Evolutionary conservation across 2,329 filamentous ascomycete genomes (phyloP), one percentile per base, ranked within the genome.

Genomic region (Didymella lethalis): DNA sequence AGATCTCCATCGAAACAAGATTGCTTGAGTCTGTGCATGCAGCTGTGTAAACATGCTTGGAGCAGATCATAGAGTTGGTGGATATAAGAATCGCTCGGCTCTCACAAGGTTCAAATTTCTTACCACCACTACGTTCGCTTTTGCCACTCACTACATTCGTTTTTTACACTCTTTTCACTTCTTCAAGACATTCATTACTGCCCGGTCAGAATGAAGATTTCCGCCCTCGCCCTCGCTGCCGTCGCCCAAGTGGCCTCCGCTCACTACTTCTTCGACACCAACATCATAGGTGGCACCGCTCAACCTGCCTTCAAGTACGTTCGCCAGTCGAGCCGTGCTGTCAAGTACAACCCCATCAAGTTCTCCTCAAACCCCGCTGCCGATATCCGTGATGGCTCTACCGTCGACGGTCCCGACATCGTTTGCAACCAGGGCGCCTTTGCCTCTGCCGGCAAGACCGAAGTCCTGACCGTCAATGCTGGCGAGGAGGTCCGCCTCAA

Each of bases 221-320:
- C 50, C 32, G 46, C 50, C 25, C 50, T 59, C 20, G 40, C 34
- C 46, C 46, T 54, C 46, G 43, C 31, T 36, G 56, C 50, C n/a
- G 50, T 59, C 23, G 56, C 50, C 56, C 50, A 59, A 59, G 56
- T 67, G 62, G 65, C 64, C 40, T 54, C 62, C 32, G 68, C 68
- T 25, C 68, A 71, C 40, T 70, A 71, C 64, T 66, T 69, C 61
- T 68, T 71, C 47, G 67, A 68, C 40, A 64, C 53, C 48, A 64
- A 66, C 50, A 57, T 68, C 28, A 43, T 63, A 23, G 57, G 52
- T 29, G 66, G 62, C 40, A 25, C 36, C 14, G 12, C 40, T 3
- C 57, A 66, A 36, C 53, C 64, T n/a, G 50, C 61, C 4, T 60
- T 62, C 57, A 62, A 68, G 32, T 71, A 68, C 60, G 56, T 68